A percentile compares a stretch with the other conserved stretches of the same genome.
phyloP scores from a whole-genome alignment of 495 filamentous ascomycete species.

The Aspergillus baeticus region DNA sequence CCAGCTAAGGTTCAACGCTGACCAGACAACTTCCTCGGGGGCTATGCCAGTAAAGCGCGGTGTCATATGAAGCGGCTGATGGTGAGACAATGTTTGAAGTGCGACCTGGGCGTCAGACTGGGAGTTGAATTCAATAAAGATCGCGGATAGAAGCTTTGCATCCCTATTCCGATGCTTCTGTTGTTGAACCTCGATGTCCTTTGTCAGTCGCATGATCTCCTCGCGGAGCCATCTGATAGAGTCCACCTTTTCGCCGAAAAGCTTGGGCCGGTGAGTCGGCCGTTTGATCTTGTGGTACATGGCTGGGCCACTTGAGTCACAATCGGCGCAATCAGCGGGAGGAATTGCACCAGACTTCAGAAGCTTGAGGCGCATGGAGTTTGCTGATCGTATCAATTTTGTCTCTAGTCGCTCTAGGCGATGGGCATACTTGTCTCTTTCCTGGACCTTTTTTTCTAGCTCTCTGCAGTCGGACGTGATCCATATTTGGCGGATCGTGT shows the following conservation, averaged over 20 bases:
- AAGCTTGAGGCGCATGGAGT: slow-evolving; percentile 48
- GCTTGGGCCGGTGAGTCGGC: slow-evolving; percentile 53
- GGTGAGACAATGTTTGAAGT: slow-evolving; percentile 75
- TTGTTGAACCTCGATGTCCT: slow-evolving; percentile 66
- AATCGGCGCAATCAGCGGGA: slow-evolving; percentile 30
- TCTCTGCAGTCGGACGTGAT: slow-evolving; percentile 56
- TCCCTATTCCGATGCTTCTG: slow-evolving; percentile 46
- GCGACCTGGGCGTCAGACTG: slow-evolving; percentile 80
- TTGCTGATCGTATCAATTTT: slow-evolving; percentile 59
- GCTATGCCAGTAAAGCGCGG: slow-evolving; percentile 77
- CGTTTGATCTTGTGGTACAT: slow-evolving; percentile 49
- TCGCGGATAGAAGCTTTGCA: slow-evolving; percentile 56
- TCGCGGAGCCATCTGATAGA: slow-evolving; percentile 82
- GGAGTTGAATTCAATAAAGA: slow-evolving; percentile 82
- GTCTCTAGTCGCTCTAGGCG: slow-evolving; percentile 67
- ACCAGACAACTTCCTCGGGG: slow-evolving; percentile 81
- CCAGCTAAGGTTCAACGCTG: slow-evolving; percentile 75
- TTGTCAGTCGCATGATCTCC: slow-evolving; percentile 67
- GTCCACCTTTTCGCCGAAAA: slow-evolving; percentile 71
- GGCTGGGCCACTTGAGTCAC: slow-evolving; percentile 45
- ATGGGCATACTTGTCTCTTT: slow-evolving; percentile 58
- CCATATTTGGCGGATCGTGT: slow-evolving; percentile 61
- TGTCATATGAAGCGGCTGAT: slow-evolving; percentile 82
- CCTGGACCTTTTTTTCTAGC: slow-evolving; percentile 54
- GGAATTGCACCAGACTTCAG: slow-evolving; percentile 28